Conservation (phyloP, 768 basidiomycete species). For the button mushroom (Agaricus bisporus) region DNA sequence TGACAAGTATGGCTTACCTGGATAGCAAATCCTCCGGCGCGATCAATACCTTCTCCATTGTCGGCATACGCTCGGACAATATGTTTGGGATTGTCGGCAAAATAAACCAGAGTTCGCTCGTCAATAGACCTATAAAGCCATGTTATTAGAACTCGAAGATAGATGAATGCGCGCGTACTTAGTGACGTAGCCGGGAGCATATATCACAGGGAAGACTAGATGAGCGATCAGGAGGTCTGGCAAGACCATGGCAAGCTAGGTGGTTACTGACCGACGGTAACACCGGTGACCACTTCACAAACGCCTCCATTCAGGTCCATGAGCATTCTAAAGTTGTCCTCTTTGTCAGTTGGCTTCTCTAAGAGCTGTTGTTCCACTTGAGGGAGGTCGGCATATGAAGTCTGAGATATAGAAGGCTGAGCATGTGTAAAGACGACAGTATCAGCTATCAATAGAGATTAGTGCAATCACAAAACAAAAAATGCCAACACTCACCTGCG, state of each 20-base stretch:
- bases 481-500: conserved; percentile 44
- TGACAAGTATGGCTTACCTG: conserved; percentile 45
- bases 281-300: conserved; percentile 92
- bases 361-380: conserved; percentile 63
- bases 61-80: conserved; percentile 77
- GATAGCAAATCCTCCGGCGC: conserved; percentile 92
- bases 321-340: conserved; percentile 84
- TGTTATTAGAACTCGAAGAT: not conserved
- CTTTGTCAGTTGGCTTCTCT: conserved; percentile 80
- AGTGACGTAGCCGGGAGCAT: conserved; percentile 69
- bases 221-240: not conserved
- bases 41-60: conserved; percentile 77
- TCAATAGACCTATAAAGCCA: conserved; percentile 58
- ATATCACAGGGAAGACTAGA: conserved; percentile 67
- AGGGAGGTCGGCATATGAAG: conserved; percentile 48
- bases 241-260: not conserved
- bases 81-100: conserved; percentile 53
- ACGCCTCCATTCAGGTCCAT: conserved; percentile 78
- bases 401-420: conserved; percentile 51
- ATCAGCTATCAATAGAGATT: conserved; percentile 54
- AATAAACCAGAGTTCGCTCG: conserved; percentile 75
- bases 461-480: not conserved
- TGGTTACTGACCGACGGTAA: conserved; percentile 59
- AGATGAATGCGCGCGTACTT: conserved; percentile 35
- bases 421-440: conserved; percentile 88